Evolutionary conservation across 805 yeast genomes (phyloP).

Genomic region (Saccharomycopsis sp.): DNA sequence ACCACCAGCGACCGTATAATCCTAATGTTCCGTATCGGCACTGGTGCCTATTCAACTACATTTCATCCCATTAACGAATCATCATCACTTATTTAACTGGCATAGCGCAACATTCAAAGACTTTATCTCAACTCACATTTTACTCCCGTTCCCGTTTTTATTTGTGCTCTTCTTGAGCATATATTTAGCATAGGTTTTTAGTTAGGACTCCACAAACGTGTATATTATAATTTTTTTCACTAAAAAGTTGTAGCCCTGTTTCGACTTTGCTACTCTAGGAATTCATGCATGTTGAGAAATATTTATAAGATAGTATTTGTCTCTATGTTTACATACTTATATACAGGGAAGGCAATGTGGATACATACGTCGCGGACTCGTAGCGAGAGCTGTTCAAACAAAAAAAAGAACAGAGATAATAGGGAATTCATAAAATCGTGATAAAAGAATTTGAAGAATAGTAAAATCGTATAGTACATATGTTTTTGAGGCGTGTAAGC

Average conservation of each 20-base stretch:
- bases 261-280: too few relatives aligned
- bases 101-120: not conserved
- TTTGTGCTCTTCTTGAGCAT: not conserved
- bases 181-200: not conserved
- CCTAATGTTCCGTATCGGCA: too few relatives aligned
- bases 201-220: not conserved
- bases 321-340: not conserved
- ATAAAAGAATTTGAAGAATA: not conserved
- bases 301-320: not conserved
- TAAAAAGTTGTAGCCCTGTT: too few relatives aligned
- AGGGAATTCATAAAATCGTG: not conserved
- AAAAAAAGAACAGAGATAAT: not conserved
- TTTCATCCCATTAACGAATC: not conserved
- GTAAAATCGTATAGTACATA: not conserved
- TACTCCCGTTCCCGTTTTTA: not conserved
- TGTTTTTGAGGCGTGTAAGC: not conserved
- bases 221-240: too few relatives aligned
- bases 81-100: not conserved
- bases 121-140: not conserved
- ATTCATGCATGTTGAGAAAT: too few relatives aligned
- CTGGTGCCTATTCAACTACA: too few relatives aligned
- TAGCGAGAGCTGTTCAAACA: not conserved
- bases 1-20: slow-evolving; percentile 9
- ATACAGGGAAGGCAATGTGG: not conserved
- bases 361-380: too few relatives aligned